Conservation (phyloP, 352 stramenopile species). For the Phytophthora sojae region DNA sequence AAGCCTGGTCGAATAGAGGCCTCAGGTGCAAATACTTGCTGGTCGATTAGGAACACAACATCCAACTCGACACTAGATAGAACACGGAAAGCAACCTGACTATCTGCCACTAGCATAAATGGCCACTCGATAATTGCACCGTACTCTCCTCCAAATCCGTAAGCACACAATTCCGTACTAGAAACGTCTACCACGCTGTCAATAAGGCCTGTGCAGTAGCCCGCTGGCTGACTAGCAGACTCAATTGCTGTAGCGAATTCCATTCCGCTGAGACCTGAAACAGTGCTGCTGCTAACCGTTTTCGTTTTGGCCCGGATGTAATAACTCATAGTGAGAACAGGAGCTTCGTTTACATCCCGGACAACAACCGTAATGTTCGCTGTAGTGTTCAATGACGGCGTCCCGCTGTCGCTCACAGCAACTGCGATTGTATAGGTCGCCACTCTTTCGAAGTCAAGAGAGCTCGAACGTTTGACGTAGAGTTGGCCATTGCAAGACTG, state of each 20-base stretch:
- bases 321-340: constrained; percentile 43
- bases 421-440: constrained; percentile 31
- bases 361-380: constrained; percentile 37
- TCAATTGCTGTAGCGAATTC: constrained; percentile 20
- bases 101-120: constrained; percentile 18
- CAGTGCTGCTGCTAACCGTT: background rate
- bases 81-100: constrained; percentile 20
- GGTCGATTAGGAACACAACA: constrained; percentile 21
- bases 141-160: constrained; percentile 9
- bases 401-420: constrained; percentile 51
- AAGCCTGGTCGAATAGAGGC: constrained; percentile 20
- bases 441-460: constrained; percentile 52
- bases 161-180: constrained; percentile 6
- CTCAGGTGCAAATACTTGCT: background rate
- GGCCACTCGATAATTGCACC: constrained; percentile 21
- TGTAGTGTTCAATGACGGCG: constrained; percentile 36
- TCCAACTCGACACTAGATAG: constrained; percentile 11
- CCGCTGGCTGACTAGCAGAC: constrained; percentile 12
- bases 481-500: constrained; percentile 60
- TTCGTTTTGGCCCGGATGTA: constrained; percentile 19
- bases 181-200: constrained; percentile 14
- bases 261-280: constrained; percentile 6
- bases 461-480: constrained; percentile 43
- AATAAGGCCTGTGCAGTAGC: constrained; percentile 17
- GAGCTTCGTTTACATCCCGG: constrained; percentile 54